Base-by-base conservation (phyloP, 2,329 filamentous ascomycete species). In the Trichophyton equinum region DNA sequence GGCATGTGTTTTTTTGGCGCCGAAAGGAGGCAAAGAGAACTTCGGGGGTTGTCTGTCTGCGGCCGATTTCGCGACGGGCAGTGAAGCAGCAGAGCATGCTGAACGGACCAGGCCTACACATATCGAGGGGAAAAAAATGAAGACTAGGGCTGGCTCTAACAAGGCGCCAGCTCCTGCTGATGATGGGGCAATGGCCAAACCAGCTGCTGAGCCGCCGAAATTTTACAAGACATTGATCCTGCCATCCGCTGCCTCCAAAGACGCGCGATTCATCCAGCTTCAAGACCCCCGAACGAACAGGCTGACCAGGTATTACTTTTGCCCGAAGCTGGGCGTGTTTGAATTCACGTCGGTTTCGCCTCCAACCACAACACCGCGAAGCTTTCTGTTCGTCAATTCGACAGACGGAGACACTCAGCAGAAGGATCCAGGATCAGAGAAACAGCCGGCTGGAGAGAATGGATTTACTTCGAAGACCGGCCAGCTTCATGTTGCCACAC, bases 401-500 rank as follows among this genome's bases (percentile, higher is more conserved):
- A 62, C 27, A 20, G 64, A 67, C 53, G 60, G 55, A 49, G 59
- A 64, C 3, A 68, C 49, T 25, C 63, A 68, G 15, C 51, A 60
- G 15, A 62, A 60, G 7, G 38, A 25, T 7, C 20, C 44, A 25
- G 38, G 15, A 15, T 7, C 30, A 11, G 30, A 27, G n/a, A 13
- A 15, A 42, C 8, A 51, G 6, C 3, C 40, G 33, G 20, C 27
- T 11, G 7, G 36, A 51, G 25, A 62, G 25, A 66, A 65, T 33
- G 83, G 80, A 11, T 82, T 82, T 65, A 74, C 89, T 25, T 81
- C 85, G 38, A 85, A 85, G 67, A 80, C 79, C 49, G 84, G 89
- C 38, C 85, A 91, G 62, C 76, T 97, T n/a, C 87, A 88, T 68
- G 75, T 97, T 62, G 89, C 92, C 7, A 96, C 94, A 1, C 82